Base-by-base conservation (phyloP, 2,329 filamentous ascomycete species). In the Claviceps cyperi region DNA sequence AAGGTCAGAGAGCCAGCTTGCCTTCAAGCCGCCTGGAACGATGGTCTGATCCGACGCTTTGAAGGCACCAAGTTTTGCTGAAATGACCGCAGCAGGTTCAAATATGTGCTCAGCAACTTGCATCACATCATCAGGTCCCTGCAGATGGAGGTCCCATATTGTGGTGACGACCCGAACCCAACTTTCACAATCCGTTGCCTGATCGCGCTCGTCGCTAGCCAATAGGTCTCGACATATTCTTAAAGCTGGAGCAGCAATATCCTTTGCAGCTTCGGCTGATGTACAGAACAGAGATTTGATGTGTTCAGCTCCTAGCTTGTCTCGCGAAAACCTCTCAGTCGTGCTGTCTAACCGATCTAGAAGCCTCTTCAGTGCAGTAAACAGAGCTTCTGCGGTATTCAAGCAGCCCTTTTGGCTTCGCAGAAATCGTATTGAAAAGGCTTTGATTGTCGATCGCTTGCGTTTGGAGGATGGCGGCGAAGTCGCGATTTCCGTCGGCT, bases 131-230 rank as follows among this genome's bases (percentile, higher is more conserved):
- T 66, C 64, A 4, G 62, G 62, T 17, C 66, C 70, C 52, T 75
- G 74, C n/a, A 75, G 63, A 55, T 76, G 77, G 5, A 80, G 64
- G 19, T 72, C 67, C 77, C 77, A 81, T 4, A 79, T 58, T 0
- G 65, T 60, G 4, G 65, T 62, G 43, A 75, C 61, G 2, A 66
- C 71, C 4, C 64, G 59, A 19, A 78, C 60, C 77, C 77, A 80
- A 1, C 62, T 59, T 22, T 68, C 63, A 45, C 70, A 66, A 4
- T 66, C 66, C 22, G 68, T 64, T 0, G 62, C 48, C 1, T 65
- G 57, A 14, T 66, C 69, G 6, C 40, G 44, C 5, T 63, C 57
- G 6, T 61, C 52, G 28, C 57, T 57, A 14, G 61, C 59, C 40
- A 73, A 49, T 0, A 70, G 63, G 15, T 65, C 51, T 28, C 68